Percentiles rank a stretch among this genome's conserved stretches.
These are phyloP conservation scores for Moesziomyces sp. DNA, from an alignment of 1,284 basidiomycete species.

Conservation along the genomic window DNA sequence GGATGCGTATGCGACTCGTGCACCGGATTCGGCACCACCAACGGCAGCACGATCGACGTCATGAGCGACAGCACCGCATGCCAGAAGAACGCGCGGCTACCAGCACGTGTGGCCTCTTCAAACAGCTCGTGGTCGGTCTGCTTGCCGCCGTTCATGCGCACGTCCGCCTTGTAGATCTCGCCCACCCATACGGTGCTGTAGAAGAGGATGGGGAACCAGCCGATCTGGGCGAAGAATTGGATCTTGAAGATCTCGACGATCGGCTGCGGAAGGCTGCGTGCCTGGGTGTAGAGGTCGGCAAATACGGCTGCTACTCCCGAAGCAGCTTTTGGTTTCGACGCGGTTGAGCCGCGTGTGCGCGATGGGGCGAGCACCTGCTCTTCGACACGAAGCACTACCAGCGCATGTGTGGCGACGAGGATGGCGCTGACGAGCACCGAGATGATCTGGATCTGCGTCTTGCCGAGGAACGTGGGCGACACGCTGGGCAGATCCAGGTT, in stretches of 20 bases:
- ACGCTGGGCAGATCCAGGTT: slow-evolving; percentile 53
- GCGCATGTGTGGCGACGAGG: slow-evolving; percentile 50
- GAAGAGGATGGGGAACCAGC: slow-evolving; percentile 63
- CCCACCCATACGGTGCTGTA: slow-evolving; percentile 62
- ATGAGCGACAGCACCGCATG: slow-evolving; percentile 78
- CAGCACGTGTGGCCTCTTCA: slow-evolving; percentile 79
- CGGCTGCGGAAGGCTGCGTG: slow-evolving; percentile 36
- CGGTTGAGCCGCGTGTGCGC: background rate
- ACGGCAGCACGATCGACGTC: slow-evolving; percentile 79
- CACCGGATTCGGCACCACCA: slow-evolving; percentile 72
- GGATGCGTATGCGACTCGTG: slow-evolving; percentile 13
- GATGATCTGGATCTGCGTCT: slow-evolving; percentile 48
- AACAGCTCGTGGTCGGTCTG: slow-evolving; percentile 45
- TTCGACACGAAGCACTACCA: slow-evolving; percentile 37
- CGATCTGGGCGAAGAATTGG: slow-evolving; percentile 62
- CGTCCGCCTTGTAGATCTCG: slow-evolving; percentile 57
- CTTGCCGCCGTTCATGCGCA: slow-evolving; percentile 28
- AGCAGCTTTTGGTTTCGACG: slow-evolving; percentile 1
- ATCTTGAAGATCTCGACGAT: slow-evolving; percentile 57
- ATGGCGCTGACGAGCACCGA: slow-evolving; percentile 44
- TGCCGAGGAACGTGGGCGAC: slow-evolving; percentile 31
- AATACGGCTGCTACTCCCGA: slow-evolving; percentile 11
- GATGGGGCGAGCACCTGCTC: slow-evolving; percentile 41
- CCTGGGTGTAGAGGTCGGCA: slow-evolving; percentile 39
- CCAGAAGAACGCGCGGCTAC: slow-evolving; percentile 83